Evolutionary conservation across 2,329 filamentous ascomycete genomes (phyloP).

Genomic region (Alternaria consortialis): DNA sequence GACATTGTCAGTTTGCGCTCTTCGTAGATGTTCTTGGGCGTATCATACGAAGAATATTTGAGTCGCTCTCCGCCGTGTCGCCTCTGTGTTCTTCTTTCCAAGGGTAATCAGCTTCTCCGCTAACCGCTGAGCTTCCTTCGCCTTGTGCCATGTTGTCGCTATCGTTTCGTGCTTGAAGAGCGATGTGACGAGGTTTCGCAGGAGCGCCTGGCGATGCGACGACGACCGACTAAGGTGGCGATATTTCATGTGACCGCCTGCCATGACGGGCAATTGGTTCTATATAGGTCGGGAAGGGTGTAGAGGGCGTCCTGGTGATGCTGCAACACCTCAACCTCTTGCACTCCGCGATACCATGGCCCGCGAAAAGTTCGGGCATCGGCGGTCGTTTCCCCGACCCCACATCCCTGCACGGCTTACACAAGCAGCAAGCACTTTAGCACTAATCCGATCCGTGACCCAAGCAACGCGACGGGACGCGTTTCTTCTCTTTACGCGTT

Average conservation of each 20-base stretch:
- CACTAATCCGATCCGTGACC: slow-evolving; percentile 24
- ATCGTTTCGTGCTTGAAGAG: slow-evolving; percentile 94
- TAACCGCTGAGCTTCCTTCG: slow-evolving; percentile 92
- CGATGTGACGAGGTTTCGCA: slow-evolving; percentile 95
- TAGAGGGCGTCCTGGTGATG: slow-evolving; percentile 13
- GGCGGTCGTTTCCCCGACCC: slow-evolving; percentile 30
- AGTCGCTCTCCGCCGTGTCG: slow-evolving; percentile 76
- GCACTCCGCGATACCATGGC: slow-evolving; percentile 2
- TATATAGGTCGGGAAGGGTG: slow-evolving; percentile 10
- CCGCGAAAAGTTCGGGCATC: slow-evolving; percentile 39
- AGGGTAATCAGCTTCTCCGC: slow-evolving; percentile 95
- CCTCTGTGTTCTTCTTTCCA: slow-evolving; percentile 91
- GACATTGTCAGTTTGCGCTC: slow-evolving; percentile 23
- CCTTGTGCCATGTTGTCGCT: slow-evolving; percentile 93
- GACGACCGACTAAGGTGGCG: slow-evolving; percentile 87
- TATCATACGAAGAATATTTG: slow-evolving; percentile 83
- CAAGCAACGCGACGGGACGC: slow-evolving; percentile 32
- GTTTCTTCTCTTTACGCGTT: slow-evolving; percentile 38
- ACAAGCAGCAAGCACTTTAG: slow-evolving; percentile 34
- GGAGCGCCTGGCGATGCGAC: slow-evolving; percentile 86
- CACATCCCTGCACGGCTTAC: slow-evolving; percentile 11
- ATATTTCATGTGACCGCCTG: slow-evolving; percentile 85
- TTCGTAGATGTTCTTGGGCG: slow-evolving; percentile 11
- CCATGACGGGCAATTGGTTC: slow-evolving; percentile 66
- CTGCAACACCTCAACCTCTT: slow-evolving; percentile 9